Base-by-base conservation (phyloP, 495 filamentous ascomycete species). In the Xylaria palmicola region DNA sequence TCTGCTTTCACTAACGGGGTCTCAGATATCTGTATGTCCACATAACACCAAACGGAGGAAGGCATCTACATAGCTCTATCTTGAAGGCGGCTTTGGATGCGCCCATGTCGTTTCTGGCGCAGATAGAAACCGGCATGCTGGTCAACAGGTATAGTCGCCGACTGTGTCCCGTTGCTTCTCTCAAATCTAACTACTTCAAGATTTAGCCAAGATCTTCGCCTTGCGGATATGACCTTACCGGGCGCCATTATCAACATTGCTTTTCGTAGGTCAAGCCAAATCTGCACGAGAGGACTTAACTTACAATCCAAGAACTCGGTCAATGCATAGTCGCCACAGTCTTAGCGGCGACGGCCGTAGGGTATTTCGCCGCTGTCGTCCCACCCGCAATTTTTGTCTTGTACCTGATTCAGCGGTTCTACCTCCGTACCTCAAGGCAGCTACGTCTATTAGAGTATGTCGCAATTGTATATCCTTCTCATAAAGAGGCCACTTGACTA, bases 381-480 rank as follows among this genome's bases (percentile, higher is more conserved):
- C 66, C 67, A 20, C 24, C 68, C 0, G 52, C 68, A 13, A 20
- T 68, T 20, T 34, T 73, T 27, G 64, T 74, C 8, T 58, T 84
- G 29, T 87, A 81, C 62, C 36, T 80, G 29, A 73, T 87, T 12
- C 83, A 88, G 65, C 81, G 82, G 56, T 71, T 79, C 29, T 88
- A 87, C 55, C 74, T 88, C 19, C 79, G 81, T 17, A 88, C 85
- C 3, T 85, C 83, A 2, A 75, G 83, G 1, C 84, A 86, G 64
- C 65, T 88, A 6, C 80, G 85, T 52, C 75, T 83, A 54, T 68
- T 88, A 37, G 85, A 87, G 52, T 43, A 26, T 12, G 52, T 13
- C 1, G 20, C n/a, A 43, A 75, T 86, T 15, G 83, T 10, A 44
- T 22, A 85, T 66, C 73, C 77, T n/a, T n/a, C n/a, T n/a, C n/a